Conservation (phyloP, 106 monocot species). For the Agapanthus africanus region DNA sequence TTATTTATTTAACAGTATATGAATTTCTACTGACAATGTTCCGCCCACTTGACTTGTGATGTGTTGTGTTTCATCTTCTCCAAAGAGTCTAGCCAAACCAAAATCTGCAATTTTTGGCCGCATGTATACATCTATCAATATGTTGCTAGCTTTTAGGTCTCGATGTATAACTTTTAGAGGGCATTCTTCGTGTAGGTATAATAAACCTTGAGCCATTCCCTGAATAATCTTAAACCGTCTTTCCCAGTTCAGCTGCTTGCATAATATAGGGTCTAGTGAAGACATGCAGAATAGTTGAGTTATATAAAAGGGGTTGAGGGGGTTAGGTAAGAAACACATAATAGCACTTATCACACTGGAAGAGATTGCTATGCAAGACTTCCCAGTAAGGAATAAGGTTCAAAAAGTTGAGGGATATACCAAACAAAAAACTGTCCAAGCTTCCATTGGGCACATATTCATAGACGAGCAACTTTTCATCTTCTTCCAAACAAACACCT, state of each 20-base stretch:
- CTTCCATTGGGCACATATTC: conserved; percentile 24
- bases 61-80: neutral
- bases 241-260: neutral
- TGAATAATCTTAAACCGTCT: neutral
- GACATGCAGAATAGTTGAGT: neutral
- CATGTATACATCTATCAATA: neutral
- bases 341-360: neutral
- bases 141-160: neutral
- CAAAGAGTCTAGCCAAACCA: neutral
- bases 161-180: neutral
- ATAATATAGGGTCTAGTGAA: neutral
- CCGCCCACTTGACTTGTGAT: neutral
- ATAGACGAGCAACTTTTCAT: conserved; percentile 19
- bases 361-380: neutral
- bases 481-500: conserved; percentile 18
- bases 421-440: conserved; percentile 19
- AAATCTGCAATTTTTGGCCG: neutral
- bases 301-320: no score
- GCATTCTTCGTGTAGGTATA: neutral
- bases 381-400: no score
- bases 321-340: no score
- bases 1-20: no score
- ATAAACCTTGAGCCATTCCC: neutral
- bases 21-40: neutral
- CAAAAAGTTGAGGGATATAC: neutral